Evolutionary conservation across 768 basidiomycete species (phyloP), one percentile per base, ranked within the genome.

Genomic region (Sarcomyxa edulis): DNA sequence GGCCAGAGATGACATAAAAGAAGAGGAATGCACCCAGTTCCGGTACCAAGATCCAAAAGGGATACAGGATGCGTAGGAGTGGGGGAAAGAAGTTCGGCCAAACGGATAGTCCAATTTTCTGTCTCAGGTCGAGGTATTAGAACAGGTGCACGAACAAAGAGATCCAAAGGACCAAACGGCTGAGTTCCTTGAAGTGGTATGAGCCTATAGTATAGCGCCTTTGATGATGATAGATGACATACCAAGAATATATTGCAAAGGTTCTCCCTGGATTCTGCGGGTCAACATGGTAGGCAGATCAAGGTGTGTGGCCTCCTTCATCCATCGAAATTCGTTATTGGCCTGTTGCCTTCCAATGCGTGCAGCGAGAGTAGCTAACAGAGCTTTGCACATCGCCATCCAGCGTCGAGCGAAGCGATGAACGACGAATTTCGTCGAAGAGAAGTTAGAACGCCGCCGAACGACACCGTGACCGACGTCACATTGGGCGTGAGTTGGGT

Each of bases 51-150:
- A 62, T 99, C 95, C 22, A 97, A 68, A 19, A 94, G 59, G 21
- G 63, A 65, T 31, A 62, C 46, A 40, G 65, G 59, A 33, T 47
- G 55, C 39, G 58, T 47, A 26, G 58, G 47, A 11, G 59, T 54
- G 6, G 69, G 68, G 3, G 58, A 44, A 35, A 76, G 50, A n/a
- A 55, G 51, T 9, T 71, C 62, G 19, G 81, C 70, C 39, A 92
- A 73, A 35, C 68, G 71, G 7, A 77, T 56, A 6, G 81, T 68
- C 85, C 86, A 89, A 47, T 90, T 61, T 53, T 96, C 91, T 0
- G 95, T 99, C 60, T 99, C 95, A 30, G 93, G 88, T 10, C 95
- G 84, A 9, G 95, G 95, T 29, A 98, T 97, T 46, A 98, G 79
- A 12, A 83, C 80, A 1, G 95, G 95, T 2, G 84, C 67, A 12